These are phyloP conservation scores for Saraca asoca DNA, from an alignment of 331 rosid genomes.

Conservation along the genomic window DNA sequence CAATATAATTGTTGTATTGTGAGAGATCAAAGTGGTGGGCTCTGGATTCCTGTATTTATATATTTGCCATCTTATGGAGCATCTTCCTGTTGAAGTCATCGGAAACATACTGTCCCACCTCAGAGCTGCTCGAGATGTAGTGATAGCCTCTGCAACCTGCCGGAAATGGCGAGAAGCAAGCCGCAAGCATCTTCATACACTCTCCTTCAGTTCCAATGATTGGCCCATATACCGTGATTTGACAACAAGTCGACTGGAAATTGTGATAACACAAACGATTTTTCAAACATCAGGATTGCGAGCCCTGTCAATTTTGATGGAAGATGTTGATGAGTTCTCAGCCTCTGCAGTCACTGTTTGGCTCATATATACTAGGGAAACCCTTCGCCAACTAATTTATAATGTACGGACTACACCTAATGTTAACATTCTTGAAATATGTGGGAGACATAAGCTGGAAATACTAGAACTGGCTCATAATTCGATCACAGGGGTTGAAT, in stretches of 20 bases:
- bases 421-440: conserved; percentile 50
- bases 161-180: conserved; percentile 49
- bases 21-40: not conserved
- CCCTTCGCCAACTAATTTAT: conserved; percentile 37
- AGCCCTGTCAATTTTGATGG: conserved; percentile 47
- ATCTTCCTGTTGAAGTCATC: conserved; percentile 57
- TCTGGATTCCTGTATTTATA: not conserved
- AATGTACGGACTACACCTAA: conserved; percentile 47
- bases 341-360: conserved; percentile 52
- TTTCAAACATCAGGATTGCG: conserved; percentile 50
- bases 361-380: conserved; percentile 56
- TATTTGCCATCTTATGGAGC: conserved; percentile 29
- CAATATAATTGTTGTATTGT: not conserved
- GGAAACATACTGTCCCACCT: conserved; percentile 54
- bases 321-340: conserved; percentile 46
- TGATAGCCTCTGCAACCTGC: conserved; percentile 51
- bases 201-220: conserved; percentile 51
- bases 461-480: conserved; percentile 47
- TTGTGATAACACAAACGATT: conserved; percentile 50
- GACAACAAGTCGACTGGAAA: conserved; percentile 39
- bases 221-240: conserved; percentile 43
- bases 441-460: conserved; percentile 50
- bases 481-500: conserved; percentile 48
- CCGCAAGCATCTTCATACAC: conserved; percentile 42
- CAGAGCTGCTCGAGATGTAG: conserved; percentile 45